Evolutionary conservation across 2,329 filamentous ascomycete species (phyloP).

Genomic region (Didymella exigua): DNA sequence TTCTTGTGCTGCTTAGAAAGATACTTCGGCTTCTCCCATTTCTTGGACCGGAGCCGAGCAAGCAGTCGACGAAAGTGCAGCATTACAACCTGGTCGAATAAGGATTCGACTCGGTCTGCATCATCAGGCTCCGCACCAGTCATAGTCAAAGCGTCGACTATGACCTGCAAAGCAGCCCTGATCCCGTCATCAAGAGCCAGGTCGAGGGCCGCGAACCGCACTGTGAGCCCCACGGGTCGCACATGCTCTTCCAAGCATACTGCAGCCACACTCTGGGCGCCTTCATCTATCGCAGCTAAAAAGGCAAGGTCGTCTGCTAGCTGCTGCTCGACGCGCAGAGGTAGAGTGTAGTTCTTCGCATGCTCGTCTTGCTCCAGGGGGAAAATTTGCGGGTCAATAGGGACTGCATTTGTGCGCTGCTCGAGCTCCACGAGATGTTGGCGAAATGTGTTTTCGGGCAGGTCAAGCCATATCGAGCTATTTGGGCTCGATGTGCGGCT

Average conservation of each 20-base stretch:
- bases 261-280: conserved; percentile 14
- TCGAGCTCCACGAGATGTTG: conserved; percentile 13
- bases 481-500: conserved; percentile 3
- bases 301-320: conserved; percentile 13
- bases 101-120: neutral
- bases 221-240: neutral
- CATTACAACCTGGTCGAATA: conserved; percentile 4
- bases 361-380: neutral
- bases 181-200: neutral
- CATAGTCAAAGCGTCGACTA: neutral
- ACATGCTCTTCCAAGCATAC: conserved; percentile 11
- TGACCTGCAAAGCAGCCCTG: neutral
- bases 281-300: conserved; percentile 13
- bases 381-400: conserved; percentile 7
- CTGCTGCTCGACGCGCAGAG: conserved; percentile 6
- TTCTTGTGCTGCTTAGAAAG: conserved; percentile 14
- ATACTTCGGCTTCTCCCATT: conserved; percentile 15
- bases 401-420: conserved; percentile 12
- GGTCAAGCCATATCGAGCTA: conserved; percentile 4
- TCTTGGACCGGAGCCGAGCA: conserved; percentile 7
- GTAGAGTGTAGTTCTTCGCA: neutral
- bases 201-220: conserved; percentile 14
- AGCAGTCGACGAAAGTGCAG: conserved; percentile 11
- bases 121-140: neutral
- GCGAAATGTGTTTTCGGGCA: conserved; percentile 4